Evolutionary conservation across 768 basidiomycete species (phyloP).

Genomic region (Porpolomopsis calyptriformis): DNA sequence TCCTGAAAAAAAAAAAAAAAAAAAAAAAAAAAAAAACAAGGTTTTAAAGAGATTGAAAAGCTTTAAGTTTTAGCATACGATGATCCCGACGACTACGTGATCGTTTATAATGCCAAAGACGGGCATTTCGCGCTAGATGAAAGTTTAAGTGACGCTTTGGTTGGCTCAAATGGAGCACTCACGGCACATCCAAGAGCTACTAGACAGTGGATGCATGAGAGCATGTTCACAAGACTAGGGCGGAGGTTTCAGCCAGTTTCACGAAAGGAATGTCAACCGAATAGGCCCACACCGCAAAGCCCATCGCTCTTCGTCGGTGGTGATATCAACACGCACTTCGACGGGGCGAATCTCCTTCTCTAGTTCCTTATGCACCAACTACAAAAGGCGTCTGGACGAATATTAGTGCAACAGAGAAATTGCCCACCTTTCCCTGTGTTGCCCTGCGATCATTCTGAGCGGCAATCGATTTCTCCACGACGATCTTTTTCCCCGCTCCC

Average conservation of each 20-base stretch:
- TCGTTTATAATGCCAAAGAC: slow-evolving; percentile 67
- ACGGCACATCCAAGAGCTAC: slow-evolving; percentile 40
- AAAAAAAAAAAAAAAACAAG: not conserved
- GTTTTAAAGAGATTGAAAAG: no score
- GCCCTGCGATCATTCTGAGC: slow-evolving; percentile 42
- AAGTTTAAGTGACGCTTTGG: slow-evolving; percentile 2
- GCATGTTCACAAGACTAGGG: slow-evolving; percentile 60
- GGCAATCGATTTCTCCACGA: slow-evolving; percentile 41
- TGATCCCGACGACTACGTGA: slow-evolving; percentile 59
- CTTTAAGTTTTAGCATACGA: no score
- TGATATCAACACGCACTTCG: slow-evolving; percentile 39
- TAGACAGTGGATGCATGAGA: slow-evolving; percentile 51
- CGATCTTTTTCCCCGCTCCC: slow-evolving; percentile 48
- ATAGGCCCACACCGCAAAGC: slow-evolving; percentile 46
- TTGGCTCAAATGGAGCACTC: slow-evolving; percentile 8
- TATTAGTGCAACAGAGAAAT: not conserved
- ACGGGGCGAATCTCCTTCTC: slow-evolving; percentile 62
- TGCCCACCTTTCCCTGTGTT: slow-evolving; percentile 44
- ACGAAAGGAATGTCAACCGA: not conserved
- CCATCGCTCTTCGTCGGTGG: slow-evolving; percentile 64
- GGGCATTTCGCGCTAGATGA: slow-evolving; percentile 64
- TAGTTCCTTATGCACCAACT: slow-evolving; percentile 69
- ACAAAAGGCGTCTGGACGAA: not conserved
- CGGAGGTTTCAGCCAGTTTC: not conserved
- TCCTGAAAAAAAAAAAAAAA: not conserved